A percentile compares a stretch with the other conserved stretches of the same genome.
Conservation (phyloP, 192 early-diverging fungal species). For the Pilaira anomala region DNA sequence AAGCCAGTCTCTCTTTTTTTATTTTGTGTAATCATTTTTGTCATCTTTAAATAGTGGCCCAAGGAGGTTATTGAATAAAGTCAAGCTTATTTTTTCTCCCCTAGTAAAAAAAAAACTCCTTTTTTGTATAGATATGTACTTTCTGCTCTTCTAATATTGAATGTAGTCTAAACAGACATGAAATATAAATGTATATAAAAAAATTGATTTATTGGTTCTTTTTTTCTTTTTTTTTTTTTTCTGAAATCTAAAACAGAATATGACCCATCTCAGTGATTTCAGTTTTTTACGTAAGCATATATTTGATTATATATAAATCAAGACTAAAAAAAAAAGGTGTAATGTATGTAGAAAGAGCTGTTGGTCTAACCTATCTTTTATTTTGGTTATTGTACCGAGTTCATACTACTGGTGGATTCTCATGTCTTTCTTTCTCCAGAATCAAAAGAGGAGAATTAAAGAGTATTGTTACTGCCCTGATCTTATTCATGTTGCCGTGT, state of each 20-base stretch:
- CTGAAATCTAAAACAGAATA: neutral
- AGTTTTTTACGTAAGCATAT: conserved; percentile 36
- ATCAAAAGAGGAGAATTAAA: conserved; percentile 33
- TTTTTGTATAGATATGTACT: neutral
- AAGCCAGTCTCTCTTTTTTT: neutral
- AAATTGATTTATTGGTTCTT: neutral
- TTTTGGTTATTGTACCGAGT: conserved; percentile 30
- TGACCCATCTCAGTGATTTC: conserved; percentile 43
- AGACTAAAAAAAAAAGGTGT: neutral
- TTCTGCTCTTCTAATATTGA: neutral
- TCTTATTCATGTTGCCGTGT: conserved; percentile 33
- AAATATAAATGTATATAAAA: neutral
- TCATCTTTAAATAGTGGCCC: no score
- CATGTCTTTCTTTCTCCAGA: conserved; percentile 20
- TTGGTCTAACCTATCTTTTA: conserved; percentile 25
- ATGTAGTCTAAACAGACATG: neutral
- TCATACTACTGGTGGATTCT: conserved; percentile 27
- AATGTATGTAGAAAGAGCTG: conserved; percentile 34
- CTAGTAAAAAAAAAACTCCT: neutral
- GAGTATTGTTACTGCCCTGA: conserved; percentile 27
- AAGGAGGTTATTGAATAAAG: no score
- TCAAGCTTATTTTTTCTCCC: neutral
- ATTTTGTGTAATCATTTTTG: neutral
- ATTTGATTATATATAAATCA: neutral
- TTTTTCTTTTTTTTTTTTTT: neutral